phyloP scores from a whole-genome alignment of 2,329 filamentous ascomycete genomes.

The Penicillium concentricum region DNA sequence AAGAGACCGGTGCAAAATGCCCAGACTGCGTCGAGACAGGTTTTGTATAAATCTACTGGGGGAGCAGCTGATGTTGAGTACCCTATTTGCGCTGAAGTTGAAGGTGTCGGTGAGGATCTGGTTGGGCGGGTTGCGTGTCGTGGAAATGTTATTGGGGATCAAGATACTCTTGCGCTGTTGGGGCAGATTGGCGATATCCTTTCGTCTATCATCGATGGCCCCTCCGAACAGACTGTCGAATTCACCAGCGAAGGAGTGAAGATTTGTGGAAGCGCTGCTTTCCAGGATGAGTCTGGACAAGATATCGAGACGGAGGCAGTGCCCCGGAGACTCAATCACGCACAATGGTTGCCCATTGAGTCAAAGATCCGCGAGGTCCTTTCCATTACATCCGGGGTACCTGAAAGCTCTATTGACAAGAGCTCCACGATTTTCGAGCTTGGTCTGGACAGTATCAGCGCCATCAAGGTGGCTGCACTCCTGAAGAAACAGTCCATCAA shows the following conservation, averaged over 20 bases:
- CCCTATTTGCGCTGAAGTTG: constrained; percentile 78
- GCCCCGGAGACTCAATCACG: neutral
- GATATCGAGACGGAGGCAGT: constrained; percentile 1
- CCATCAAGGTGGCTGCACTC: constrained; percentile 76
- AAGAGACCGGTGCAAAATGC: constrained; percentile 45
- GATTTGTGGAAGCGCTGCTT: constrained; percentile 60
- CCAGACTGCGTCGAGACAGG: constrained; percentile 6
- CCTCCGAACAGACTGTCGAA: constrained; percentile 53
- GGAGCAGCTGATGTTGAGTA: constrained; percentile 73
- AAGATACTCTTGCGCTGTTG: constrained; percentile 54
- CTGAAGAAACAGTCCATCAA: constrained; percentile 62
- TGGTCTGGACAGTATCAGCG: constrained; percentile 86
- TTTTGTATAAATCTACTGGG: constrained; percentile 62
- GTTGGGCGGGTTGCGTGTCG: constrained; percentile 74
- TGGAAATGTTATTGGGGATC: constrained; percentile 50
- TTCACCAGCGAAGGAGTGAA: constrained; percentile 56
- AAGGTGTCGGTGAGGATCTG: constrained; percentile 56
- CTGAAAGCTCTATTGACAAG: constrained; percentile 57
- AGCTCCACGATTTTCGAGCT: constrained; percentile 74
- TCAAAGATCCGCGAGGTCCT: constrained; percentile 48
- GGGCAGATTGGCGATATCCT: constrained; percentile 61
- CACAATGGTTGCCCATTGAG: constrained; percentile 35
- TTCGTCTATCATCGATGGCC: constrained; percentile 51
- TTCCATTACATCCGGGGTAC: constrained; percentile 59
- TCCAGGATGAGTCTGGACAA: constrained; percentile 12